phyloP scores from a whole-genome alignment of 2,329 filamentous ascomycete genomes.

The Capronia coronata region DNA sequence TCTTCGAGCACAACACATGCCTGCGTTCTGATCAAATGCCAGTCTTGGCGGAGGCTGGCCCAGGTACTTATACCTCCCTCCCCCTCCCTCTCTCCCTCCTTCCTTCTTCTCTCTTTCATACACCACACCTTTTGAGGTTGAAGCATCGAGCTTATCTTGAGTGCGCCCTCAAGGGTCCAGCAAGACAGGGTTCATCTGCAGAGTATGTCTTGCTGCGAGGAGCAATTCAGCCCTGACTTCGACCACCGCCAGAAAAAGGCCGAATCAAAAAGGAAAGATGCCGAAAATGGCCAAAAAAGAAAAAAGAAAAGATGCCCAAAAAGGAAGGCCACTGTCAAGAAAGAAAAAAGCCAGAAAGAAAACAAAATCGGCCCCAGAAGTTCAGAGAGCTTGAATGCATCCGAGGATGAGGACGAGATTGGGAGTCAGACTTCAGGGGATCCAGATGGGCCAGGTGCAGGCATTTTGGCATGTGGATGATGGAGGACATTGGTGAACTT shows the following conservation, averaged over 20 bases:
- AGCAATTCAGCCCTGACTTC: not conserved
- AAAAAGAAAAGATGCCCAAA: slow-evolving; percentile 5
- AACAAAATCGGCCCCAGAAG: too few relatives aligned
- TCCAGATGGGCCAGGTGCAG: not conserved
- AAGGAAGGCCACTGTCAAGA: slow-evolving; percentile 10
- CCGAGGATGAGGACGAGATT: not conserved
- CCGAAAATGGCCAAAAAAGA: not conserved
- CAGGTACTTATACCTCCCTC: not conserved
- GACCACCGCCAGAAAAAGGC: not conserved
- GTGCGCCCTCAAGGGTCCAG: not conserved
- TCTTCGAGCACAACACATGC: not conserved
- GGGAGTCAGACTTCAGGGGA: not conserved
- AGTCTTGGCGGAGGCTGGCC: too few relatives aligned
- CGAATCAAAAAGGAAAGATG: not conserved
- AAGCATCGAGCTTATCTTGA: not conserved
- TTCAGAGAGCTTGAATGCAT: not conserved
- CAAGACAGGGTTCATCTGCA: not conserved
- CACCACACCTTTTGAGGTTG: not conserved
- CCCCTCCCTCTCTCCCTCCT: not conserved
- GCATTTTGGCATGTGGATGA: not conserved
- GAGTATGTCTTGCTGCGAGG: slow-evolving; percentile 1
- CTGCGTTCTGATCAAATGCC: too few relatives aligned
- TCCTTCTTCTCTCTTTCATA: not conserved
- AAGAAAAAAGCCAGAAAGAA: not conserved
- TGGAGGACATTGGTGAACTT: too few relatives aligned